Conservation (phyloP, 306 rosid species). For the Dalbergia oliveri region DNA sequence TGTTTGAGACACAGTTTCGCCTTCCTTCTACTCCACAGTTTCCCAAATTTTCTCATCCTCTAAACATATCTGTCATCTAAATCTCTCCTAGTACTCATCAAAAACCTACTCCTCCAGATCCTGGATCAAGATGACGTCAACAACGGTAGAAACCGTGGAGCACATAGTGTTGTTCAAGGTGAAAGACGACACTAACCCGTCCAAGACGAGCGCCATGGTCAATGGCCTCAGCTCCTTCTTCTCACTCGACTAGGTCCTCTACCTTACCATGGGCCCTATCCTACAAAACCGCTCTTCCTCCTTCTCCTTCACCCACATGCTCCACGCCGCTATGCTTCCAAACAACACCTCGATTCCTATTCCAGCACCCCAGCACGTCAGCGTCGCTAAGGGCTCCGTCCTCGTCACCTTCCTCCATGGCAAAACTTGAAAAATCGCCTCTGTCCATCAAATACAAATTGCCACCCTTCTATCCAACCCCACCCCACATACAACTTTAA, state of each 20-base stretch:
- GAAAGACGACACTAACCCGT: conserved; percentile 64
- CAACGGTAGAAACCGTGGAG: conserved; percentile 56
- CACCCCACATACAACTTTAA: too few species aligned
- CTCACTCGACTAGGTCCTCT: conserved; percentile 69
- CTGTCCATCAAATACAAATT: too few species aligned
- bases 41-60: conserved; percentile 43
- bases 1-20: conserved; percentile 40
- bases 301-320: conserved; percentile 77
- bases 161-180: conserved; percentile 91
- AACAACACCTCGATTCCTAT: conserved; percentile 66
- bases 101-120: conserved; percentile 23
- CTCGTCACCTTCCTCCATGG: conserved; percentile 76
- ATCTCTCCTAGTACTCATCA: neutral
- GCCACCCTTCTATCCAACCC: too few species aligned
- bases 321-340: conserved; percentile 80
- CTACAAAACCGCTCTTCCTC: conserved; percentile 71
- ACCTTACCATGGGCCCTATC: conserved; percentile 72
- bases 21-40: conserved; percentile 28
- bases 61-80: conserved; percentile 27
- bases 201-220: conserved; percentile 69
- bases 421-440: too few species aligned
- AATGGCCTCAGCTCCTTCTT: conserved; percentile 58
- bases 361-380: conserved; percentile 64
- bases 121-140: conserved; percentile 46
- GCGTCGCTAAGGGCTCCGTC: conserved; percentile 69